Conservation (phyloP, 768 basidiomycete species). For the Lactarius akahatsu region DNA sequence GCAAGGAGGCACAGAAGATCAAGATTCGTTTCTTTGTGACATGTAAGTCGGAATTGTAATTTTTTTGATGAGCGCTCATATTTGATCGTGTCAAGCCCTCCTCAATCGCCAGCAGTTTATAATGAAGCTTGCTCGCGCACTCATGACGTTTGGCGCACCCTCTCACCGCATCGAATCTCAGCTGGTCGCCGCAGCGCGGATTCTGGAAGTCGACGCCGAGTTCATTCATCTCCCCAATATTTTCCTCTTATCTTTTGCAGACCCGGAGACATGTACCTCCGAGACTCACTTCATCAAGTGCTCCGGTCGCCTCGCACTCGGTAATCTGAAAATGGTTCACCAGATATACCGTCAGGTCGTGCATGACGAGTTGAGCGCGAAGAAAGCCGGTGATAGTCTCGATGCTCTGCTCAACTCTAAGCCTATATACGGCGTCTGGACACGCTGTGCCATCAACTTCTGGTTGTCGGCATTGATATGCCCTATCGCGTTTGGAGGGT, state of each 20-base stretch:
- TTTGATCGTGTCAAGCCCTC: conserved; percentile 51
- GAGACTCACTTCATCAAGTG: conserved; percentile 88
- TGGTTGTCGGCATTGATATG: conserved; percentile 73
- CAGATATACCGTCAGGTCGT: conserved; percentile 81
- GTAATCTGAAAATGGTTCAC: conserved; percentile 81
- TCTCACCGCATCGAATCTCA: conserved; percentile 92
- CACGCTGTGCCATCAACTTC: conserved; percentile 67
- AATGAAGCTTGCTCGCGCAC: conserved; percentile 75
- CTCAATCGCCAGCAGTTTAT: conserved; percentile 81
- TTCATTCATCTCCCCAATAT: conserved; percentile 80
- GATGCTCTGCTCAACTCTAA: conserved; percentile 60
- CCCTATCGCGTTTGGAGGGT: conserved; percentile 82
- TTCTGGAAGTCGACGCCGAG: conserved; percentile 88
- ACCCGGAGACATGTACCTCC: conserved; percentile 78
- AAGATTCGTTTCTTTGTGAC: conserved; percentile 70
- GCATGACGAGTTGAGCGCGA: conserved; percentile 86
- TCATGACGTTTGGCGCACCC: conserved; percentile 90
- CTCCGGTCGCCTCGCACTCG: conserved; percentile 70
- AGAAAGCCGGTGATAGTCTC: conserved; percentile 61
- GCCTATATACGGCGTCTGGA: conserved; percentile 60
- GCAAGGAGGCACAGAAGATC: conserved; percentile 59
- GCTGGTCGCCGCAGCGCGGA: conserved; percentile 79
- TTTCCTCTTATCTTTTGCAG: conserved; percentile 83
- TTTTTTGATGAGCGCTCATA: background rate
- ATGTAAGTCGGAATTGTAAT: conserved; percentile 42